Base-by-base conservation (phyloP, 1,139 yeast genomes). In the Suhomyces ambrosiae region DNA sequence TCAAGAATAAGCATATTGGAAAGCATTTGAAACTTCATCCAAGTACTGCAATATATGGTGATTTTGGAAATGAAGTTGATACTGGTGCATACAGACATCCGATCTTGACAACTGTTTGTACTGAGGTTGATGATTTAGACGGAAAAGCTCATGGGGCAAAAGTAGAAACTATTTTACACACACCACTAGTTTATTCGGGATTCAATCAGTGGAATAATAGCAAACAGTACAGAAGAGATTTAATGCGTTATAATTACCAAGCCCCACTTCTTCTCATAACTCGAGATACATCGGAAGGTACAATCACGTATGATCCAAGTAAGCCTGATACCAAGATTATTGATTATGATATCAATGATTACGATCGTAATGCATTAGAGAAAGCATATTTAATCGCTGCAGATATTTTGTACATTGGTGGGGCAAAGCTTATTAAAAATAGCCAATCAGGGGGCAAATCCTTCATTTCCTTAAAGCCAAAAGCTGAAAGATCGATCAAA, bases 121-220 rank as follows among this genome's bases (percentile, higher is more conserved):
- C 70, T 11, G 68, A 75, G 50, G 68, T 60, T 19, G 80, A 69
- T 38, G 78, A 79, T 46, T 48, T 76, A 24, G 83, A 79, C 51
- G 82, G 82, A 2, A 60, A 68, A 43, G 77, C 68, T 3, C 81
- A 78, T 50, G 85, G 85, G 2, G 76, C 80, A 9, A 73, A 71
- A 53, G 65, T 79, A 38, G 84, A 79, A 55, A 63, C 81, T 3
- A 47, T 76, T 14, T 60, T 73, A 28, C 79, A 76, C 47, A 58
- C 68, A 9, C 84, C 83, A 2, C 54, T 55, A 32, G 42, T 74
- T 16, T 67, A 69, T 38, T 43, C 62, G 13, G 56, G 58, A 15
- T 69, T 68, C 44, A 33, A 64, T 8, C 81, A 82, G 4, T 79
- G 80, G 79, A 46, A 53, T 15, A 53, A 61, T 7, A 65, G 74